These are phyloP conservation scores for Vitis rotundifolia DNA, from an alignment of 164 flowering plant genomes.

Conservation along the genomic window DNA sequence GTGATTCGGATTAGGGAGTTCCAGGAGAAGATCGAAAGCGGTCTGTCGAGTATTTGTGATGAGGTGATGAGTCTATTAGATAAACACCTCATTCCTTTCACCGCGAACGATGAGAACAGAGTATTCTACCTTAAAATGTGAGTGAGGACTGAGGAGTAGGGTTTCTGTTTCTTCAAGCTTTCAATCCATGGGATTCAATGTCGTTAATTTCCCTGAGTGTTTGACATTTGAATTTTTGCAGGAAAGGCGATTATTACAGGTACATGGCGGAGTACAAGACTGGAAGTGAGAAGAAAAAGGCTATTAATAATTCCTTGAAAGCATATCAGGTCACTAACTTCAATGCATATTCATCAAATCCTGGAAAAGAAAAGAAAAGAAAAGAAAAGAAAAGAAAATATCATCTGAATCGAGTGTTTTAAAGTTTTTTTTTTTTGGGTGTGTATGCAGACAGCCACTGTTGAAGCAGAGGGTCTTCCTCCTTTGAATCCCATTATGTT, in stretches of 20 bases:
- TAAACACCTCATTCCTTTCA: constrained; percentile 20
- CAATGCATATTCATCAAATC: no score
- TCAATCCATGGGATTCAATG: neutral
- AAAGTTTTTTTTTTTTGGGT: neutral
- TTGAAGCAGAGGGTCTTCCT: constrained; percentile 37
- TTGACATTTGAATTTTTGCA: neutral
- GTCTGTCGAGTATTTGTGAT: constrained; percentile 11
- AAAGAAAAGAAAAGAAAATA: no score
- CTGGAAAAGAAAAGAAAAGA: no score
- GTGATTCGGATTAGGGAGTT: constrained; percentile 17
- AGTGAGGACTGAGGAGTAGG: neutral
- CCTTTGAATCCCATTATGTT: constrained; percentile 53
- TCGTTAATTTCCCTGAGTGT: neutral
- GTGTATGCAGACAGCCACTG: constrained; percentile 20
- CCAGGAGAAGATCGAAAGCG: constrained; percentile 15
- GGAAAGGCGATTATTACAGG: constrained; percentile 9
- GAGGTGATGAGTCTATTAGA: constrained; percentile 20
- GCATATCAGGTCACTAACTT: neutral
- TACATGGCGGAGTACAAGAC: constrained; percentile 1
- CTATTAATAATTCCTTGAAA: neutral
- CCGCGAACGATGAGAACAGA: constrained; percentile 7
- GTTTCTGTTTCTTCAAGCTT: neutral
- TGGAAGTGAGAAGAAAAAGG: neutral
- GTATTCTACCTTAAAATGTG: constrained; percentile 23
- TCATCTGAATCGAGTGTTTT: no score